phyloP scores from a whole-genome alignment of 805 yeast species.

The Wickerhamiella occidentalis region DNA sequence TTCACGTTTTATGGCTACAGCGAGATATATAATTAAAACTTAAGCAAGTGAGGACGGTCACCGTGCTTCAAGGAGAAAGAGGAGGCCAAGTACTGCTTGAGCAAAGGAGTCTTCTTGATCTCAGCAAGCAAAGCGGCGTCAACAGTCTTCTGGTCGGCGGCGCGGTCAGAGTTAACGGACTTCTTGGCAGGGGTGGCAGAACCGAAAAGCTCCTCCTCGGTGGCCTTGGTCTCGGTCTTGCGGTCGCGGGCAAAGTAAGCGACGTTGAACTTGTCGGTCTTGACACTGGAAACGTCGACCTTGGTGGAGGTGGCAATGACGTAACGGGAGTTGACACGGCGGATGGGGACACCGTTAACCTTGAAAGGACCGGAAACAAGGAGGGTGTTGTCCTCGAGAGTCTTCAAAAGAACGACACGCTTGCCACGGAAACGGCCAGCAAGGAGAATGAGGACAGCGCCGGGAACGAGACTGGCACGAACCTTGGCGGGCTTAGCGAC shows the following conservation, averaged over 20 bases:
- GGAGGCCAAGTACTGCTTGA: slow-evolving; percentile 91
- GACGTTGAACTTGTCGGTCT: slow-evolving; percentile 82
- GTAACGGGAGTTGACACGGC: slow-evolving; percentile 98
- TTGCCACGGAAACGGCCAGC: slow-evolving; percentile 99
- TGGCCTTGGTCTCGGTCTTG: slow-evolving; percentile 65
- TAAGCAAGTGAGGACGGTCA: slow-evolving; percentile 96
- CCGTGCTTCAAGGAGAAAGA: slow-evolving; percentile 95
- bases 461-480: slow-evolving; percentile 93
- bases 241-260: slow-evolving; percentile 96
- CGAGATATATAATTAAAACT: slow-evolving; percentile 48
- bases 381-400: slow-evolving; percentile 94
- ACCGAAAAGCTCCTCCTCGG: slow-evolving; percentile 81
- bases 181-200: slow-evolving; percentile 64
- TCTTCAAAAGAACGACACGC: slow-evolving; percentile 96
- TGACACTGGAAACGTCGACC: slow-evolving; percentile 66
- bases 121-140: slow-evolving; percentile 86
- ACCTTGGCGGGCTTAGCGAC: slow-evolving; percentile 84
- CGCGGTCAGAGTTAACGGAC: slow-evolving; percentile 84
- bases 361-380: slow-evolving; percentile 98
- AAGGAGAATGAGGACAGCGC: slow-evolving; percentile 91
- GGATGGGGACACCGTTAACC: slow-evolving; percentile 98
- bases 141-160: slow-evolving; percentile 91
- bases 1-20: neutral
- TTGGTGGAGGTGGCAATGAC: slow-evolving; percentile 97
- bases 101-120: slow-evolving; percentile 94